Evolutionary conservation across 306 rosid genomes (phyloP).

Genomic region (Quercus dentata): DNA sequence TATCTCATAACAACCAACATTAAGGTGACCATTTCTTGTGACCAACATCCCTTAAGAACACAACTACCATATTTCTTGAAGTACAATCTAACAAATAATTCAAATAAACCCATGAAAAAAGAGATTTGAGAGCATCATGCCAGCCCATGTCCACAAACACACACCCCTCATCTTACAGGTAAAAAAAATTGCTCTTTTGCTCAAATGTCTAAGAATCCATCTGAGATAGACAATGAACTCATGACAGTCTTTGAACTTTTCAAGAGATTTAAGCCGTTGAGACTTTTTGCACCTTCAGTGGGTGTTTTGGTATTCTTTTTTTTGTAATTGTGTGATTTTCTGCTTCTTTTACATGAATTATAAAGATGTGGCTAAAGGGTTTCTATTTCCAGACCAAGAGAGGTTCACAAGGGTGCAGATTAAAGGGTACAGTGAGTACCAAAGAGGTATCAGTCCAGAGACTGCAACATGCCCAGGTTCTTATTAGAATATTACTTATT

Average conservation of each 20-base stretch:
- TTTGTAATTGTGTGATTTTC: conserved; percentile 39
- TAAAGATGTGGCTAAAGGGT: conserved; percentile 36
- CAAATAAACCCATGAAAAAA: neutral
- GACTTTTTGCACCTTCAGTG: conserved; percentile 57
- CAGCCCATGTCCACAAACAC: neutral
- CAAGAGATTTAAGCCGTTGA: conserved; percentile 50
- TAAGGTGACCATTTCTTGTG: neutral
- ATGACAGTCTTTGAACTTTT: conserved; percentile 45
- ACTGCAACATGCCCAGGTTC: conserved; percentile 85
- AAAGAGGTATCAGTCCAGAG: conserved; percentile 51
- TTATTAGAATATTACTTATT: neutral
- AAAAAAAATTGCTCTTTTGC: neutral
- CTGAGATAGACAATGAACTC: conserved; percentile 35
- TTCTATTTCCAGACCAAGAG: conserved; percentile 39
- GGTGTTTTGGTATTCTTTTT: conserved; percentile 63
- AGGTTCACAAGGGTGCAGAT: conserved; percentile 53
- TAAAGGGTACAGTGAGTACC: conserved; percentile 21
- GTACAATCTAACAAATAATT: neutral
- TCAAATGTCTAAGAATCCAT: conserved; percentile 46
- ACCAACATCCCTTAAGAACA: neutral
- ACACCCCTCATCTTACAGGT: neutral
- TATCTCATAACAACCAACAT: neutral
- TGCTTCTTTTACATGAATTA: conserved; percentile 59
- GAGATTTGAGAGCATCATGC: neutral
- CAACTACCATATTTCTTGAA: neutral